Conservation (phyloP, 225 moss, liverwort and hornwort genomes). For the Marchantia paleacea region DNA sequence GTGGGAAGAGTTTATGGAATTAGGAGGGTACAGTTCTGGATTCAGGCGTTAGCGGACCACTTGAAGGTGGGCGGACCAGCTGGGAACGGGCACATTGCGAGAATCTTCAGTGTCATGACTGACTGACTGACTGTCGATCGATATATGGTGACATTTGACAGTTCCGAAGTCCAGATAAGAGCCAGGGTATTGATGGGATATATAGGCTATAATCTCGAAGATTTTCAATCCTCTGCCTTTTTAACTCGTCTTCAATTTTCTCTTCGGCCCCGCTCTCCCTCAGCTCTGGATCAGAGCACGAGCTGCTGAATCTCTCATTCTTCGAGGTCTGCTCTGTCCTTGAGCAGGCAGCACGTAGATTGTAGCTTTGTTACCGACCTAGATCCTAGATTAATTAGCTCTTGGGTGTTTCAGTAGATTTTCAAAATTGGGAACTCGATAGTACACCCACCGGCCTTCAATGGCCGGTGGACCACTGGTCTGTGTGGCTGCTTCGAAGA, state of each 20-base stretch:
- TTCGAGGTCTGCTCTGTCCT: not conserved
- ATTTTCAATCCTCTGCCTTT: too few relatives aligned
- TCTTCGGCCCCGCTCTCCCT: not conserved
- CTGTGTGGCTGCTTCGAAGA: constrained; percentile 27
- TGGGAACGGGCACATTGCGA: too few relatives aligned
- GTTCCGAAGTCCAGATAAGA: too few relatives aligned
- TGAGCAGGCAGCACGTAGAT: not conserved
- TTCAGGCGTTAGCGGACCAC: too few relatives aligned
- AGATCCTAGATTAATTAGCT: not conserved
- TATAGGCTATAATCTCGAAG: too few relatives aligned
- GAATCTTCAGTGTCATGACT: too few relatives aligned
- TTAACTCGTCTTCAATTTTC: not conserved
- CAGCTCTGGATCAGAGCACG: not conserved
- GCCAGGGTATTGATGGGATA: too few relatives aligned
- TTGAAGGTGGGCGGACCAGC: too few relatives aligned
- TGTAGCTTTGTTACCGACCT: not conserved
- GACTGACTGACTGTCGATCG: too few relatives aligned
- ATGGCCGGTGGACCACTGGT: constrained; percentile 30
- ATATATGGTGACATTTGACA: too few relatives aligned
- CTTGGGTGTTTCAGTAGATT: not conserved
- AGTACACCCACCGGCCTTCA: constrained; percentile 19
- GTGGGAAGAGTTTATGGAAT: too few relatives aligned
- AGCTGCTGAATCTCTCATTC: not conserved
- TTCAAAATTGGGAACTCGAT: constrained; percentile 9
- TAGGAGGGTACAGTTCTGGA: too few relatives aligned